Evolutionary conservation across 108 stramenopile genomes (phyloP).

Genomic region (Fragilariopsis cylindrus): DNA sequence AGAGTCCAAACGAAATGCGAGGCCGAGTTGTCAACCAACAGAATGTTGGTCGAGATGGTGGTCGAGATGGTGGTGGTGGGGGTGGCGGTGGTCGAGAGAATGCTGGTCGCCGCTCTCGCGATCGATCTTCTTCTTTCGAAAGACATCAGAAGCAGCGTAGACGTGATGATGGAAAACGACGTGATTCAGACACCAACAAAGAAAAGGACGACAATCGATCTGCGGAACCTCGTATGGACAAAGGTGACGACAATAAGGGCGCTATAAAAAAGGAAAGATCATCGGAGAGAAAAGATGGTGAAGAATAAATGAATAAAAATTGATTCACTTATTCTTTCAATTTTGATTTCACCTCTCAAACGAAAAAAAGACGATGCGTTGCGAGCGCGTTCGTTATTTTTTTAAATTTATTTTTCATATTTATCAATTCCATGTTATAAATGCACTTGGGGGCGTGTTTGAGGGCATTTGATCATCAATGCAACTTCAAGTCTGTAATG

Average conservation of each 20-base stretch:
- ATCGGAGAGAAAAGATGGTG: constrained; percentile 2
- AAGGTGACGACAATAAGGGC: background rate
- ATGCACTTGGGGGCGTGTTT: background rate
- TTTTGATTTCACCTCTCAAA: background rate
- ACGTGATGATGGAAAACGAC: constrained; percentile 37
- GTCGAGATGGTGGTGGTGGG: background rate
- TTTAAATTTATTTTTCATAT: background rate
- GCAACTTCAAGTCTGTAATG: no score
- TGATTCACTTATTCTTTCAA: background rate
- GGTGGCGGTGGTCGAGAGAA: background rate
- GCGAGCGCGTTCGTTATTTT: no score
- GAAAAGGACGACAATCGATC: constrained; percentile 5
- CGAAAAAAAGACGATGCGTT: background rate
- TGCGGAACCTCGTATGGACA: background rate
- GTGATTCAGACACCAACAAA: constrained; percentile 8
- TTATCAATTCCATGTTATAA: background rate
- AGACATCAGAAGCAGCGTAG: constrained; percentile 62
- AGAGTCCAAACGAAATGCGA: constrained; percentile 87
- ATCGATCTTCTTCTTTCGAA: constrained; percentile 80
- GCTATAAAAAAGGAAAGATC: background rate
- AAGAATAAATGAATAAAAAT: background rate
- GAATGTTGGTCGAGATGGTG: constrained; percentile 17
- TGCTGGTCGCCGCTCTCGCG: background rate
- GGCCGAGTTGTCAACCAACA: constrained; percentile 39
- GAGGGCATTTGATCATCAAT: no score